Evolutionary conservation across 2,329 filamentous ascomycete genomes (phyloP).

Genomic region (Alternaria sp.): DNA sequence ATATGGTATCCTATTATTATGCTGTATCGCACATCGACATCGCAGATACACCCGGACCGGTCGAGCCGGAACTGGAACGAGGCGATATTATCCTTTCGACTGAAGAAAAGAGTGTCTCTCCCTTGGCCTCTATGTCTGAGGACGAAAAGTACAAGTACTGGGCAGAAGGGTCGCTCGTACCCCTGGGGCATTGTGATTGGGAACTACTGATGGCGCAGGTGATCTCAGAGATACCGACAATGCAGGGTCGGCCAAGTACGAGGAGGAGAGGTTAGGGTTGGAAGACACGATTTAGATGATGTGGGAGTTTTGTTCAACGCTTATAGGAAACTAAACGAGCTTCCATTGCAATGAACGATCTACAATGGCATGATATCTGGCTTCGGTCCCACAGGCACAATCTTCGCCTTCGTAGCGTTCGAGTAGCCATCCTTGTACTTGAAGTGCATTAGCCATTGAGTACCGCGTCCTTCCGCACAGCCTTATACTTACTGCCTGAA

Average conservation of each 20-base stretch:
- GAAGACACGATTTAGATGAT: neutral
- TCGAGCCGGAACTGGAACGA: neutral
- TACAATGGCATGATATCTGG: slow-evolving; percentile 18
- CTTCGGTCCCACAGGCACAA: slow-evolving; percentile 22
- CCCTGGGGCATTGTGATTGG: neutral
- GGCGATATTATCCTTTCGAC: too few species aligned
- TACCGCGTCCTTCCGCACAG: neutral
- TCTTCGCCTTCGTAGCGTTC: slow-evolving; percentile 13
- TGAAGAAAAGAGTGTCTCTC: neutral
- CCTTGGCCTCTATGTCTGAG: neutral
- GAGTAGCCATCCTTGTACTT: slow-evolving; percentile 22
- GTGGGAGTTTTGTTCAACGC: neutral
- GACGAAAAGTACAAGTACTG: neutral
- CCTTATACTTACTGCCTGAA: slow-evolving; percentile 11
- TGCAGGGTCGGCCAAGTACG: neutral
- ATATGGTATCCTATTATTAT: neutral
- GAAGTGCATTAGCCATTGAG: neutral
- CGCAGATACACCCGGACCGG: neutral
- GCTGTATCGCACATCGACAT: neutral
- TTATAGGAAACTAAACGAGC: neutral
- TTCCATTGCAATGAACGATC: too few species aligned
- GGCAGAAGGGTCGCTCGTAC: neutral
- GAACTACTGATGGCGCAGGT: neutral
- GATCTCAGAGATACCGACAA: neutral
- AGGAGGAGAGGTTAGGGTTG: neutral